phyloP scores from a whole-genome alignment of 306 rosid genomes.

The Lathyrus tuberosus region DNA sequence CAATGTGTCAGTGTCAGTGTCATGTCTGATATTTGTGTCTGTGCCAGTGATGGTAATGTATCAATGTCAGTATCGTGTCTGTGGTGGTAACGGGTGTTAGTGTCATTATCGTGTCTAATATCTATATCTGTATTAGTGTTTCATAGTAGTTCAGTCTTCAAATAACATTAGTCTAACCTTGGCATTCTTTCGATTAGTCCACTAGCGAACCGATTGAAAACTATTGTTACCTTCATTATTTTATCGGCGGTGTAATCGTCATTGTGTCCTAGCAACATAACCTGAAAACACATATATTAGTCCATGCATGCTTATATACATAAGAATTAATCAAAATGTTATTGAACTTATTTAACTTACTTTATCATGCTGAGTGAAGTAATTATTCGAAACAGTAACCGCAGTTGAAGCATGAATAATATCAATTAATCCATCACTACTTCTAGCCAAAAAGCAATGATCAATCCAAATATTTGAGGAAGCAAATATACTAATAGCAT shows the following conservation, averaged over 20 bases:
- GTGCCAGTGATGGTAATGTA: too few relatives aligned
- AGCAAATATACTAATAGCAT: constrained; percentile 59
- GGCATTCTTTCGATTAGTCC: constrained; percentile 83
- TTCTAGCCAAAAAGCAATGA: constrained; percentile 65
- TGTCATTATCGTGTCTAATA: too few relatives aligned
- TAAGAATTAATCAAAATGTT: background rate
- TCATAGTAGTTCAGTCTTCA: background rate
- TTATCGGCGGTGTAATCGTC: constrained; percentile 59
- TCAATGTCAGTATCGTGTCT: background rate
- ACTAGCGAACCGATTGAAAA: constrained; percentile 40
- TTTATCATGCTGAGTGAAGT: constrained; percentile 78
- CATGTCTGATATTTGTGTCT: background rate
- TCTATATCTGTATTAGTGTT: background rate
- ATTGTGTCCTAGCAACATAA: constrained; percentile 84
- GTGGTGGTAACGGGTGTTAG: too few relatives aligned
- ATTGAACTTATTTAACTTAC: constrained; percentile 36
- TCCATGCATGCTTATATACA: background rate
- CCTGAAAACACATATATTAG: constrained; percentile 47
- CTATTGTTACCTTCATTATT: constrained; percentile 55
- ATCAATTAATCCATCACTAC: constrained; percentile 68
- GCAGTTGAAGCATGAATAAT: constrained; percentile 74
- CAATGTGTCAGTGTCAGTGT: background rate
- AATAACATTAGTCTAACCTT: constrained; percentile 45
- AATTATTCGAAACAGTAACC: constrained; percentile 71
- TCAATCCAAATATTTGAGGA: constrained; percentile 81